Base-by-base conservation (phyloP, 441 rosid genomes). In the Metrosideros polymorpha region DNA sequence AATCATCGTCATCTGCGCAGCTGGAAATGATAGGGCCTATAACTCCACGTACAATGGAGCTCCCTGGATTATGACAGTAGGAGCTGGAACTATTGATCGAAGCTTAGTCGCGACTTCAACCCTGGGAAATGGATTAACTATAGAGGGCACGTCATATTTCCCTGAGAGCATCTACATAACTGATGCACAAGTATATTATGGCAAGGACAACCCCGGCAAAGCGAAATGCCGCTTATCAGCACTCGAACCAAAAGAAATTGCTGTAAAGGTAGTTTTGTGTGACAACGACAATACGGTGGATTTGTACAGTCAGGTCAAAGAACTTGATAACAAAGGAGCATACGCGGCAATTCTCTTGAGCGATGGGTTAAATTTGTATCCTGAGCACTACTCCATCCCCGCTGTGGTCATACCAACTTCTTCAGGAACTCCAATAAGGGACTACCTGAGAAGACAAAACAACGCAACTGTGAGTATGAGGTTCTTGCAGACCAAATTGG, bases 81-180 rank as follows among this genome's bases (percentile, higher is more conserved):
- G 90, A 13, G 94, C 94, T 0, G 93, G 94, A 30, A 90, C 92
- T 27, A 86, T 93, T 24, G 94, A 92, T 77, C 93, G 93, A 19
- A 87, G 89, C 25, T 93, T 89, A 42, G 91, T 91, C 0, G 92
- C 92, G 32, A 88, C 85, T 24, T 45, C 89, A 19, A 86, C 85
- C 79, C 89, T 93, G 2, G 94, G 94, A 77, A 88, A 88, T 18
- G 90, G 92, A 3, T 49, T 85, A 84, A 87, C 86, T 49, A 53
- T 93, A 3, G 89, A 86, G 56, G 94, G 94, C 35, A 63, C 39
- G 45, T 90, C 94, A 30, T 84, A 86, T 47, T 92, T 82, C 83
- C 92, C 91, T 0, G 79, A 84, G 22, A 87, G 88, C 56, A 13
- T 91, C 76, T 76, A 86, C 59, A 88, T 92, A 29, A 30, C 85